Evolutionary conservation across 2,329 filamentous ascomycete genomes (phyloP).

Genomic region (Colletotrichum lini): DNA sequence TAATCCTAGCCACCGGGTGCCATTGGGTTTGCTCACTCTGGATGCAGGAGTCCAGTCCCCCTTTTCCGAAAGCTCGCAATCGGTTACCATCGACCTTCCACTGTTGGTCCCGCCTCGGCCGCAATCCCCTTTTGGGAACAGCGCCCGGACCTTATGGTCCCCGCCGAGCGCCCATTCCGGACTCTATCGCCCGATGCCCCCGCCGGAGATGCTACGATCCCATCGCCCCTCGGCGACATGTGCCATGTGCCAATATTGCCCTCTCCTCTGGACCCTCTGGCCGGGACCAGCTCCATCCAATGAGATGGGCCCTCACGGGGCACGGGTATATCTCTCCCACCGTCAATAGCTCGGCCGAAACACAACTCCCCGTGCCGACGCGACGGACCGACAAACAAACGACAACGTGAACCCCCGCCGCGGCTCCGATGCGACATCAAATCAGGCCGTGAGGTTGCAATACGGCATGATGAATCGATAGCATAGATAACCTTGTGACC

Average conservation of each 20-base stretch:
- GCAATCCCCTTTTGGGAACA: slow-evolving; percentile 31
- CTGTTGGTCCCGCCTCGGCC: slow-evolving; percentile 26
- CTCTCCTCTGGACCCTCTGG: neutral
- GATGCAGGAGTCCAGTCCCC: neutral
- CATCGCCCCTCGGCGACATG: slow-evolving; percentile 33
- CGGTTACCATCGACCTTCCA: slow-evolving; percentile 26
- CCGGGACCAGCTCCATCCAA: slow-evolving; percentile 20
- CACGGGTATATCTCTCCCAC: slow-evolving; percentile 15
- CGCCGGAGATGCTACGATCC: slow-evolving; percentile 38
- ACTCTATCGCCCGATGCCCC: slow-evolving; percentile 30
- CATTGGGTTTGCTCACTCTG: neutral
- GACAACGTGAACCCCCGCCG: slow-evolving; percentile 22
- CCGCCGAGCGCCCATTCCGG: slow-evolving; percentile 33
- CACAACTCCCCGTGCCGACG: neutral
- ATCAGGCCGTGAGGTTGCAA: slow-evolving; percentile 26
- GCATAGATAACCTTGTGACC: slow-evolving; percentile 24
- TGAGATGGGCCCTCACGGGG: slow-evolving; percentile 7
- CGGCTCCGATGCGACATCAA: slow-evolving; percentile 30
- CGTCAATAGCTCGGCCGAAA: slow-evolving; percentile 3
- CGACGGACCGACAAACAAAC: neutral
- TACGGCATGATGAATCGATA: slow-evolving; percentile 25
- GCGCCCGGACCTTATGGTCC: slow-evolving; percentile 20
- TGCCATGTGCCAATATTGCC: slow-evolving; percentile 32
- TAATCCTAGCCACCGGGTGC: neutral
- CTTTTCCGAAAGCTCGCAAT: slow-evolving; percentile 23